These are phyloP conservation scores for Cetraspora pellucida DNA, from an alignment of 192 early-diverging fungal species.

Conservation along the genomic window DNA sequence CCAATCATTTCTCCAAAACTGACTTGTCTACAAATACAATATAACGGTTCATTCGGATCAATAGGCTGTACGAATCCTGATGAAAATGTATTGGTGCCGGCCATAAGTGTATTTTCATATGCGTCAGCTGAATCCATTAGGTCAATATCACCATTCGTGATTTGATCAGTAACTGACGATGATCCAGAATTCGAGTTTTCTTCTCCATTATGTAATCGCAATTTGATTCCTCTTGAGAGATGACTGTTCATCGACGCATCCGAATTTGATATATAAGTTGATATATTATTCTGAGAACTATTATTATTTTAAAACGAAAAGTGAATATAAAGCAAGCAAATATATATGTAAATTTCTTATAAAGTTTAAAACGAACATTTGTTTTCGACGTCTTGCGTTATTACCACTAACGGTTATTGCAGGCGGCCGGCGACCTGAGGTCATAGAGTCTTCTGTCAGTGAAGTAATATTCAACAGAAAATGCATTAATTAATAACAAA, in stretches of 20 bases:
- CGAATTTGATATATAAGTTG: neutral
- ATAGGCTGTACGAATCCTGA: neutral
- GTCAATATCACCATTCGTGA: neutral
- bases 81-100: neutral
- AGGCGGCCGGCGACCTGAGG: neutral
- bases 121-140: neutral
- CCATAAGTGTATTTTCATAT: neutral
- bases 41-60: slow-evolving; percentile 26
- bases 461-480: neutral
- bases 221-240: slow-evolving; percentile 4
- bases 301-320: neutral
- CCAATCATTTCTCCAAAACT: slow-evolving; percentile 37
- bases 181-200: neutral
- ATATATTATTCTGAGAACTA: neutral
- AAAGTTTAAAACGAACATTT: neutral
- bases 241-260: neutral
- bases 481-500: neutral
- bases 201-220: neutral
- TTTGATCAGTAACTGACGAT: neutral
- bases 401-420: neutral
- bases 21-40: slow-evolving; percentile 29
- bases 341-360: neutral
- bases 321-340: neutral
- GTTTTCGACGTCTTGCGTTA: slow-evolving; percentile 12
- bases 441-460: neutral